Base-by-base conservation (phyloP, 2,329 filamentous ascomycete genomes). In the Microcyclospora tardicrescens region DNA sequence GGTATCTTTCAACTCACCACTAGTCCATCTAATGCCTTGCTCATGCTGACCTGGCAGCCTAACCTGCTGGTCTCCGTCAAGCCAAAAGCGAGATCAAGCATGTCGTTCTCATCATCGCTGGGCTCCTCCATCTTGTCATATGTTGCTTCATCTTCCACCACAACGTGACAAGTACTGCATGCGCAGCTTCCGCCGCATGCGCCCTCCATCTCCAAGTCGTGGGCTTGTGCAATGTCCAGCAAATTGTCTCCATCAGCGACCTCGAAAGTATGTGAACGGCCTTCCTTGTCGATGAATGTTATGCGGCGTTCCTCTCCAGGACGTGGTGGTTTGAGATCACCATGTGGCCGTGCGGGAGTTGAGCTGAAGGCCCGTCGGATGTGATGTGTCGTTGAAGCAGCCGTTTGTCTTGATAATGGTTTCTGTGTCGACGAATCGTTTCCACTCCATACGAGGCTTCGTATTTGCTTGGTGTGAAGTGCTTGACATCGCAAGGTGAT, bases 131-230 rank as follows among this genome's bases (percentile, higher is more conserved):
- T 61, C 49, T 54, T 54, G 39, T 61, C 59, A 40, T 50, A 61
- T 61, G 77, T 73, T 4, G 74, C 73, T 33, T 83, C 75, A 54
- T 81, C 77, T 42, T 75, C 63, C 29, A 94, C 82, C 45, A 94
- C 86, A 40, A 93, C 80, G 64, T 94, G 86, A 66, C 86, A 94
- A 5, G 86, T 94, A 41, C 83, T 91, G 66, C 86, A 94, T 39
- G 86, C 86, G 63, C 86, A 94, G 28, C 84, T 91, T 15, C 86
- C 91, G 50, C 91, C 91, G 57, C 91, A 98, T 10, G 91, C 91
- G 44, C 91, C 77, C 69, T 98, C 91, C 89, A 98, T 96, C 61
- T 98, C 91, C 32, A 98, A 68, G 56, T 96, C 89, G 61, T 96
- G 76, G 34, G 82, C 84, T 60, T 95, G 89, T 15, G 89, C 91